phyloP scores from a whole-genome alignment of 2,329 filamentous ascomycete species.

The Microsporum audouinii region DNA sequence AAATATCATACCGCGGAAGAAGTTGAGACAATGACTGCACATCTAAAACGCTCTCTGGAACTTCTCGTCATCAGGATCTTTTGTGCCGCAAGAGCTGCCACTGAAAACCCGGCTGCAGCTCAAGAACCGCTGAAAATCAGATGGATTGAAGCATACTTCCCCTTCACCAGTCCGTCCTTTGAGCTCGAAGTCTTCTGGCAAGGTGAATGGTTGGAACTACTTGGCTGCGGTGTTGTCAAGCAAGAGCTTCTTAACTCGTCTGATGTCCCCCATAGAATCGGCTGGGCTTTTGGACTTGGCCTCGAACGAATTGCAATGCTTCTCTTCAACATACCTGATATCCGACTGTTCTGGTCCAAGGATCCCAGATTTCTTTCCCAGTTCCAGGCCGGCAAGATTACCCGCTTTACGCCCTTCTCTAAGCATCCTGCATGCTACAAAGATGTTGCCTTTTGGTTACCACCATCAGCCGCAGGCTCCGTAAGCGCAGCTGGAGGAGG shows the following conservation, averaged over 20 bases:
- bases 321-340: conserved; percentile 90
- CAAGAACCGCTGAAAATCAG: conserved; percentile 71
- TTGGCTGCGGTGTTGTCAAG: conserved; percentile 83
- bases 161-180: conserved; percentile 91
- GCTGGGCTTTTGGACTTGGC: conserved; percentile 93
- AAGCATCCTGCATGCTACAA: conserved; percentile 82
- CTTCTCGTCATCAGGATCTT: conserved; percentile 85
- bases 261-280: conserved; percentile 60
- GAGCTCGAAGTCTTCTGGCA: conserved; percentile 93
- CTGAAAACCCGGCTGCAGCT: conserved; percentile 37
- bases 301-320: conserved; percentile 96
- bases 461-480: conserved; percentile 29
- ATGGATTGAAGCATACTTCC: conserved; percentile 97
- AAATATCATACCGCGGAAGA: conserved; percentile 61
- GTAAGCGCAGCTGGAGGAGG: conserved; percentile 29
- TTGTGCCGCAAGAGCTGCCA: conserved; percentile 54
- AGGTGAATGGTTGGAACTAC: conserved; percentile 88
- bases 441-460: conserved; percentile 90
- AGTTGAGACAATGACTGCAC: conserved; percentile 67
- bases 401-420: conserved; percentile 73
- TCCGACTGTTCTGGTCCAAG: conserved; percentile 87
- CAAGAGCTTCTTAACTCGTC: conserved; percentile 72
- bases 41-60: conserved; percentile 83
- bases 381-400: conserved; percentile 49
- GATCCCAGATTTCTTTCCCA: conserved; percentile 79